Percentiles rank a stretch among this genome's conserved stretches.
These are phyloP conservation scores for Pholiota adiposa DNA, from an alignment of 1,284 basidiomycete genomes.

Conservation along the genomic window DNA sequence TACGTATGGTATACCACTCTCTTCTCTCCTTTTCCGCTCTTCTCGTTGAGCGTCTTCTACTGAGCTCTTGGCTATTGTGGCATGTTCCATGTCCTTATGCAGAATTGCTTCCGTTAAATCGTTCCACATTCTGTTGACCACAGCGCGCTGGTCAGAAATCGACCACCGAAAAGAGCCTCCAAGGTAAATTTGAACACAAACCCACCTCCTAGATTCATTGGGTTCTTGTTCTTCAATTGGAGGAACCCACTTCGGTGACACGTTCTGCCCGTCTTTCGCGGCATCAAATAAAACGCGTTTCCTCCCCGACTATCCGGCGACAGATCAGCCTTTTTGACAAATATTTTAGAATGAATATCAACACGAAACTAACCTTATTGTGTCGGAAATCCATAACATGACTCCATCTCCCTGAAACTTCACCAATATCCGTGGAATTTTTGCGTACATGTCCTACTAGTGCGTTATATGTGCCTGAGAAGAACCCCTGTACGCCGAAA, in stretches of 20 bases:
- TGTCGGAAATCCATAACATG: constrained; percentile 88
- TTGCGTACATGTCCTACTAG: constrained; percentile 83
- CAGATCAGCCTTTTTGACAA: background rate
- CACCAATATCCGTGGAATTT: constrained; percentile 75
- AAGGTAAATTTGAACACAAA: too few relatives aligned
- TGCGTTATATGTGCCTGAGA: constrained; percentile 95
- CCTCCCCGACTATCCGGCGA: constrained; percentile 55
- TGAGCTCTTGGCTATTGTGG: constrained; percentile 87
- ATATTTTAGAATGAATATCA: background rate
- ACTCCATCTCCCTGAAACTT: constrained; percentile 92
- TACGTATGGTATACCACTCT: constrained; percentile 65
- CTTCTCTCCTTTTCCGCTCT: constrained; percentile 77
- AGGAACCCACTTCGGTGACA: constrained; percentile 82
- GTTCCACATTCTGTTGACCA: constrained; percentile 71
- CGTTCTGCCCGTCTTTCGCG: constrained; percentile 67
- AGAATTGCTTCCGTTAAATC: constrained; percentile 88
- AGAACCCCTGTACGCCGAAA: constrained; percentile 76
- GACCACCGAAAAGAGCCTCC: background rate
- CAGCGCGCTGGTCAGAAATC: background rate
- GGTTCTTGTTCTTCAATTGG: constrained; percentile 89
- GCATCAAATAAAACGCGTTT: constrained; percentile 89
- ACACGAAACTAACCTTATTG: constrained; percentile 52
- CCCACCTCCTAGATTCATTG: constrained; percentile 86
- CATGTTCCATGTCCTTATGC: constrained; percentile 90
- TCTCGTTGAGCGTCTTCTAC: constrained; percentile 96